Conservation (phyloP, 495 filamentous ascomycete genomes). For the Penicillium cosmopolitanum region DNA sequence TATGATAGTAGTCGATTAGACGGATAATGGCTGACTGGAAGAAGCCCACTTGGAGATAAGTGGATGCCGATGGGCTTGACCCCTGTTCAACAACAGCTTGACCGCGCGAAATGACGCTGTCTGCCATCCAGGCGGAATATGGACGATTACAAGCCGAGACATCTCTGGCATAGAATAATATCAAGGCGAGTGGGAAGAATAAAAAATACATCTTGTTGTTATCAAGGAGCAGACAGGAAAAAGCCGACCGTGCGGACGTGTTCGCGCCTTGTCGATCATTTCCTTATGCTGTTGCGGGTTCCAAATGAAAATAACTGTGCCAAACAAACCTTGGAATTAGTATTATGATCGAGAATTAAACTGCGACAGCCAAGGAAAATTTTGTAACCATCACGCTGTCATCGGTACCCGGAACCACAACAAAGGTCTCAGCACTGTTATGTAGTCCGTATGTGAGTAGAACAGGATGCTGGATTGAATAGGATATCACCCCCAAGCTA, state of each 20-base stretch:
- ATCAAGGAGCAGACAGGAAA: neutral
- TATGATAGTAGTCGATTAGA: slow-evolving; percentile 24
- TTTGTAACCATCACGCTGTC: too few species aligned
- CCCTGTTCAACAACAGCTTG: slow-evolving; percentile 38
- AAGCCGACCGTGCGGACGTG: neutral
- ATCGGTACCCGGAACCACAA: too few species aligned
- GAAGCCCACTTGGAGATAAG: slow-evolving; percentile 41
- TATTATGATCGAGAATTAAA: too few species aligned
- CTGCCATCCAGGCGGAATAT: slow-evolving; percentile 51
- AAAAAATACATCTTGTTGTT: neutral
- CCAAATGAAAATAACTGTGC: too few species aligned
- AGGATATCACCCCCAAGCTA: too few species aligned
- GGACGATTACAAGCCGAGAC: slow-evolving; percentile 11
- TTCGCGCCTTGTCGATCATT: too few species aligned
- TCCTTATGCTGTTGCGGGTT: too few species aligned
- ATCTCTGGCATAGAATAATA: neutral
- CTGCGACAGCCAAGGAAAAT: too few species aligned
- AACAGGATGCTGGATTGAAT: too few species aligned
- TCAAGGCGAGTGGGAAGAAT: neutral
- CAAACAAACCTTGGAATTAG: too few species aligned
- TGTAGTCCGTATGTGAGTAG: too few species aligned
- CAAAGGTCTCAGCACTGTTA: too few species aligned
- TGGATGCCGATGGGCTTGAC: slow-evolving; percentile 29
- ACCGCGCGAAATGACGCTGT: slow-evolving; percentile 51
- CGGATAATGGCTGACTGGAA: slow-evolving; percentile 42